A percentile compares a stretch with the other conserved stretches of the same genome.
Conservation (phyloP, 345 rosid genomes). For the Balakata baccata region DNA sequence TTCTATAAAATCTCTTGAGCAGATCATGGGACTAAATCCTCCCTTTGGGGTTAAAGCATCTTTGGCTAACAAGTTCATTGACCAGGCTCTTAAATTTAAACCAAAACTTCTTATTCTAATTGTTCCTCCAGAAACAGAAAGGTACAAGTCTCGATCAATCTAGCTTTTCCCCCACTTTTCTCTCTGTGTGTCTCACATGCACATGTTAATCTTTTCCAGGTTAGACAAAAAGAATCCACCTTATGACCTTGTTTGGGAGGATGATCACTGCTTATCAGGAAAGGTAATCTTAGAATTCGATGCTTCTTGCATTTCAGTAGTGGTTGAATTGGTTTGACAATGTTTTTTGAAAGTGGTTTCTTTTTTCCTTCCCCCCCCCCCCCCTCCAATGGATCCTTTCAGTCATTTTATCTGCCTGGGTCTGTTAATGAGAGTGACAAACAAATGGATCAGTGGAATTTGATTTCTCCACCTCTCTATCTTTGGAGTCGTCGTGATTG, state of each 20-base stretch:
- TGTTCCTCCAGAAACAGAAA: conserved; percentile 81
- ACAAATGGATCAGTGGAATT: conserved; percentile 76
- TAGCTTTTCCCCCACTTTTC: neutral
- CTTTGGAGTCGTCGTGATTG: conserved; percentile 89
- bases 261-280: conserved; percentile 58
- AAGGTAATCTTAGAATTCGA: conserved; percentile 41
- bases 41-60: conserved; percentile 82
- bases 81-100: conserved; percentile 77
- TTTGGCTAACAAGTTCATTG: conserved; percentile 72
- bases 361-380: neutral
- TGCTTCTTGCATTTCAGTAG: neutral
- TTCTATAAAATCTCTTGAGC: conserved; percentile 9
- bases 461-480: conserved; percentile 58
- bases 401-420: conserved; percentile 96
- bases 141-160: conserved; percentile 37
- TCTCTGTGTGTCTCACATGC: neutral
- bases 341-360: too few species aligned
- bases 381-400: conserved; percentile 18
- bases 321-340: neutral
- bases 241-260: conserved; percentile 83
- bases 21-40: conserved; percentile 97
- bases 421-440: conserved; percentile 64
- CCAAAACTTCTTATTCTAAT: conserved; percentile 89
- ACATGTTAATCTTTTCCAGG: conserved; percentile 40
- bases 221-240: conserved; percentile 57